phyloP scores from a whole-genome alignment of 2,329 filamentous ascomycete genomes.

The Penicillium sp. region DNA sequence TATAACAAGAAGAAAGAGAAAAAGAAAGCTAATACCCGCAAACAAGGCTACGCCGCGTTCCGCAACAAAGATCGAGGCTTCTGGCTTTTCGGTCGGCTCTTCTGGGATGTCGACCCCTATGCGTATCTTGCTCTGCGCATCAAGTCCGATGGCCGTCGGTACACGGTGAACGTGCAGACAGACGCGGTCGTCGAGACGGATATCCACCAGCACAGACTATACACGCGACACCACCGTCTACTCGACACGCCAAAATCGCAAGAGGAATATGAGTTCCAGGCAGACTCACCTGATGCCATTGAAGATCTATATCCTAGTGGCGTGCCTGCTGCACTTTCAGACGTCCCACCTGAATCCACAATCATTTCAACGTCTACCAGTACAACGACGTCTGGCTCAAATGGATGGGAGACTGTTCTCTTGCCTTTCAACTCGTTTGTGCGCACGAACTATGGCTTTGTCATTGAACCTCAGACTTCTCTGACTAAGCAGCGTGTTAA shows the following conservation, averaged over 20 bases:
- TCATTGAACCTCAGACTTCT: constrained; percentile 89
- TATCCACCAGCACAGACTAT: constrained; percentile 89
- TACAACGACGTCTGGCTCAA: constrained; percentile 61
- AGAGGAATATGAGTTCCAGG: constrained; percentile 15
- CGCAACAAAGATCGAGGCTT: constrained; percentile 72
- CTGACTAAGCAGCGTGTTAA: constrained; percentile 82
- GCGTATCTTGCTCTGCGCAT: constrained; percentile 81
- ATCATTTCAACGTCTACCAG: constrained; percentile 33
- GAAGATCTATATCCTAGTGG: constrained; percentile 28
- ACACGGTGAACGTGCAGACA: constrained; percentile 93
- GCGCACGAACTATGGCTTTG: constrained; percentile 85
- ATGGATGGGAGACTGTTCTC: constrained; percentile 92
- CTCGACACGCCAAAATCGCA: constrained; percentile 14
- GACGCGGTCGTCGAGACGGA: constrained; percentile 93
- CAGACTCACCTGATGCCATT: constrained; percentile 22
- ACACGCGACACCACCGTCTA: constrained; percentile 45
- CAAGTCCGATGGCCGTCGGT: constrained; percentile 85
- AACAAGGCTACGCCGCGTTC: constrained; percentile 83
- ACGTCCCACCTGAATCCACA: constrained; percentile 37
- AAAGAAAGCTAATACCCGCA: not conserved
- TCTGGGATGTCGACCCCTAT: constrained; percentile 91
- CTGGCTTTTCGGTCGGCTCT: constrained; percentile 79
- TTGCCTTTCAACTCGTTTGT: constrained; percentile 93
- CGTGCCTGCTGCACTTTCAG: constrained; percentile 38
- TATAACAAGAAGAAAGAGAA: not conserved